These are phyloP conservation scores for Coemansia sp. DNA, from an alignment of 192 early-diverging fungal genomes.

Conservation along the genomic window DNA sequence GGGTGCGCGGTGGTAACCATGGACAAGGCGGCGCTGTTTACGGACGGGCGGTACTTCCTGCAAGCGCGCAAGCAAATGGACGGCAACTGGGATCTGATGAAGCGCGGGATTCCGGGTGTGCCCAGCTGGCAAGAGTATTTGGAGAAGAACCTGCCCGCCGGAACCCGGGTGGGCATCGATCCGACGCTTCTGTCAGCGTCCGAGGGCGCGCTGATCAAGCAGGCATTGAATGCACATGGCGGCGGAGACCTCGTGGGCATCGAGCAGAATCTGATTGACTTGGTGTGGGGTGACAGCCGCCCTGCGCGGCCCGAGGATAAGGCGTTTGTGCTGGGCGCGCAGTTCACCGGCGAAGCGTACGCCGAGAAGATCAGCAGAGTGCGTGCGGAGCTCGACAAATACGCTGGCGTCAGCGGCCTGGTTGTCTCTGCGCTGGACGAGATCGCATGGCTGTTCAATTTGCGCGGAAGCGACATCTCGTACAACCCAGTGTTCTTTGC, in stretches of 20 bases:
- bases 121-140: constrained; percentile 91
- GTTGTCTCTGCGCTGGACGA: constrained; percentile 91
- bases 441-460: constrained; percentile 95
- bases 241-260: constrained; percentile 67
- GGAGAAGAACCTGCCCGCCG: constrained; percentile 63
- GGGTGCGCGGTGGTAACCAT: constrained; percentile 85
- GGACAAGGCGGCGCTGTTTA: constrained; percentile 84
- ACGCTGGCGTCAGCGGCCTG: constrained; percentile 64
- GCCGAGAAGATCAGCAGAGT: constrained; percentile 71
- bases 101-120: constrained; percentile 81
- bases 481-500: constrained; percentile 98
- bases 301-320: constrained; percentile 71
- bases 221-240: constrained; percentile 56
- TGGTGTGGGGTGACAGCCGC: constrained; percentile 71
- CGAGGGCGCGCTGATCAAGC: constrained; percentile 60
- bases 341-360: constrained; percentile 65
- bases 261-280: constrained; percentile 80
- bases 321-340: constrained; percentile 63
- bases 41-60: constrained; percentile 97
- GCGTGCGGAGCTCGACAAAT: constrained; percentile 63
- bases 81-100: constrained; percentile 92
- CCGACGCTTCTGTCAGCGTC: constrained; percentile 77
- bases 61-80: constrained; percentile 93
- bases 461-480: constrained; percentile 92
- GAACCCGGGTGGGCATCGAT: constrained; percentile 89